These are phyloP conservation scores for Pelargonium myrrhifolium DNA, from an alignment of 441 rosid species.

Conservation along the genomic window DNA sequence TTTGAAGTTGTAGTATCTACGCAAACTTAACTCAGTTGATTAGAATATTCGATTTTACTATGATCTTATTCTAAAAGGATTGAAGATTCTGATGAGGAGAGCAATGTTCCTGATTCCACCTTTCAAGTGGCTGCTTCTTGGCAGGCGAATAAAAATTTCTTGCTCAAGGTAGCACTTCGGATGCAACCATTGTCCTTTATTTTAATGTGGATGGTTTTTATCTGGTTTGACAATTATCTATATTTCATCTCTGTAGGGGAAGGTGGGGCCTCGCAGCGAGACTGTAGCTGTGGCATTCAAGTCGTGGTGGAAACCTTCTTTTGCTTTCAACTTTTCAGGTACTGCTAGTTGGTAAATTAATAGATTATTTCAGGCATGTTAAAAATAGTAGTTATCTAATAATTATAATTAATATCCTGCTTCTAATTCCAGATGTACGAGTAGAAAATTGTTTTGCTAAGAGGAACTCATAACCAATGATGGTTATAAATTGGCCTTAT, in stretches of 20 bases:
- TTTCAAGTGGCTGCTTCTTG: slow-evolving; percentile 91
- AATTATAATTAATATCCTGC: too few species aligned
- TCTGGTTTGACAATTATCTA: neutral
- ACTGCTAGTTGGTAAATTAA: neutral
- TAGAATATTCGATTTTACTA: slow-evolving; percentile 14
- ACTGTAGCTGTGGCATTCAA: slow-evolving; percentile 71
- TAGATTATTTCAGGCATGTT: too few species aligned
- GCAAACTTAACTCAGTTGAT: neutral
- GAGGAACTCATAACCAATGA: too few species aligned
- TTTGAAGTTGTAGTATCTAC: neutral
- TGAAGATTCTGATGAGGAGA: slow-evolving; percentile 45
- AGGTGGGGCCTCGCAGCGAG: slow-evolving; percentile 78
- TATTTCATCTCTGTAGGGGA: slow-evolving; percentile 47
- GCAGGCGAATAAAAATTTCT: slow-evolving; percentile 93
- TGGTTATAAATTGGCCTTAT: too few species aligned
- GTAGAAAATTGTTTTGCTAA: too few species aligned
- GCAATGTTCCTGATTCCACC: slow-evolving; percentile 48
- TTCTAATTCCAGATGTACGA: too few species aligned
- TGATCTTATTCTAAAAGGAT: slow-evolving; percentile 36
- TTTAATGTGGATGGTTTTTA: neutral
- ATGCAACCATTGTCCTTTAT: slow-evolving; percentile 4
- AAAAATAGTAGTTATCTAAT: too few species aligned
- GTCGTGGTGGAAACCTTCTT: slow-evolving; percentile 98
- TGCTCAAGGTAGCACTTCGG: slow-evolving; percentile 53
- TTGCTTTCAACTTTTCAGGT: slow-evolving; percentile 81